phyloP scores from a whole-genome alignment of 441 rosid genomes.

The Mallotus repandus region DNA sequence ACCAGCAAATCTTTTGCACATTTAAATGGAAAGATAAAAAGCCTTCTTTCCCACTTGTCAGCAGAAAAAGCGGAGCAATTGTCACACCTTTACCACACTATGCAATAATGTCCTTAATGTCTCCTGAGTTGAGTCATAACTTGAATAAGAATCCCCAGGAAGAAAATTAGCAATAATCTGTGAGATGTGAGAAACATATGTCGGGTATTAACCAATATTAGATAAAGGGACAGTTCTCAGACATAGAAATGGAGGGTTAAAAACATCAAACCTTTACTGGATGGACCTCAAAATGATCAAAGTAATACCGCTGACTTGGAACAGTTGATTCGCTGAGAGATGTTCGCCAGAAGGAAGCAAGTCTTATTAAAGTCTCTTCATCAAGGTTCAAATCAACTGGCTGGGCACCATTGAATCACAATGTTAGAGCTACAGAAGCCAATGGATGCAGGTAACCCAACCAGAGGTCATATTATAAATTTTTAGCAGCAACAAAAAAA shows the following conservation, averaged over 20 bases:
- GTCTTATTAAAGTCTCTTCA: constrained; percentile 88
- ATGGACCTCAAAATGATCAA: constrained; percentile 94
- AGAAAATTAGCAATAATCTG: constrained; percentile 83
- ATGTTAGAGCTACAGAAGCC: constrained; percentile 26
- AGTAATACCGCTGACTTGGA: constrained; percentile 78
- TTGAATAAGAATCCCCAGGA: constrained; percentile 84
- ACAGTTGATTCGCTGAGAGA: constrained; percentile 68
- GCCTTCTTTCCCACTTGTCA: constrained; percentile 6
- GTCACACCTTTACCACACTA: constrained; percentile 85
- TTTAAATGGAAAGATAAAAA: constrained; percentile 5
- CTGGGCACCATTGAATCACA: constrained; percentile 42
- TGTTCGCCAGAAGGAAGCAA: constrained; percentile 87
- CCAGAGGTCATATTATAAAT: constrained; percentile 5
- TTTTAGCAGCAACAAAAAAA: constrained; percentile 15
- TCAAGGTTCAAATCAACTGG: constrained; percentile 87
- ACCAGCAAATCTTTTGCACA: constrained; percentile 13
- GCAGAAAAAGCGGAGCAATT: constrained; percentile 7
- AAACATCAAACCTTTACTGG: constrained; percentile 76
- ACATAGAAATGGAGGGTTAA: constrained; percentile 8
- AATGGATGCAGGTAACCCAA: constrained; percentile 12
- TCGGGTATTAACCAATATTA: constrained; percentile 19
- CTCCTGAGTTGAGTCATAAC: constrained; percentile 92
- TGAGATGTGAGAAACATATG: constrained; percentile 20
- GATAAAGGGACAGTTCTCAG: constrained; percentile 4
- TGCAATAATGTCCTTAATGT: constrained; percentile 86